A percentile compares a stretch with the other conserved stretches of the same genome.
Evolutionary conservation across 2,329 filamentous ascomycete genomes (phyloP).

Genomic region (Coniochaeta hoffmannii): DNA sequence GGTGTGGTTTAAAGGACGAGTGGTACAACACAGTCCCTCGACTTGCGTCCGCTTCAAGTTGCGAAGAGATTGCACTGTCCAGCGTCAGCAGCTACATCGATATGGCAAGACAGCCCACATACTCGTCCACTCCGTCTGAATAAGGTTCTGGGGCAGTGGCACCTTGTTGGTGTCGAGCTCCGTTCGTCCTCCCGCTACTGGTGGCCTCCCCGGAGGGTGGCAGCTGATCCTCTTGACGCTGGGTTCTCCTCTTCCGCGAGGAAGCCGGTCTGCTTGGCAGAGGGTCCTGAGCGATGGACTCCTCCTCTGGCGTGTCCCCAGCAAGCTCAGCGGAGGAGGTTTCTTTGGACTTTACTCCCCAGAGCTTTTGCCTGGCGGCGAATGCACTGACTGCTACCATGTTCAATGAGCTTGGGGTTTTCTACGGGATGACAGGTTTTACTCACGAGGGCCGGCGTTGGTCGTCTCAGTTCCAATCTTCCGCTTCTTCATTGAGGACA

Average conservation of each 20-base stretch:
- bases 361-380: constrained; percentile 32
- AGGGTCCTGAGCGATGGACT: background rate
- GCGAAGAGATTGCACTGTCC: background rate
- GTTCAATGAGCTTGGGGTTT: background rate
- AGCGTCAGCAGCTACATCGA: background rate
- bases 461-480: constrained; percentile 28
- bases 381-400: constrained; percentile 32
- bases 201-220: background rate
- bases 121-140: background rate
- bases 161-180: background rate
- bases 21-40: constrained; percentile 22
- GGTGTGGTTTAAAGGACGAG: constrained; percentile 37
- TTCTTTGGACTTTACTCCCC: constrained; percentile 10
- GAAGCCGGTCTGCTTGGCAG: background rate
- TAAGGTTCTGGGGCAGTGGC: background rate
- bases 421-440: background rate
- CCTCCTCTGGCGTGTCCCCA: background rate
- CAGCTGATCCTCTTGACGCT: background rate
- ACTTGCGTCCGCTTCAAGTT: background rate
- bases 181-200: background rate
- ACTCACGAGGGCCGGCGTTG: background rate
- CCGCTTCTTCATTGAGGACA: constrained; percentile 25
- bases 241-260: background rate
- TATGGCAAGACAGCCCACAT: background rate
- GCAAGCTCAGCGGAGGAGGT: background rate